phyloP scores from a whole-genome alignment of 352 stramenopile genomes.

The Blastocystis sp. region DNA sequence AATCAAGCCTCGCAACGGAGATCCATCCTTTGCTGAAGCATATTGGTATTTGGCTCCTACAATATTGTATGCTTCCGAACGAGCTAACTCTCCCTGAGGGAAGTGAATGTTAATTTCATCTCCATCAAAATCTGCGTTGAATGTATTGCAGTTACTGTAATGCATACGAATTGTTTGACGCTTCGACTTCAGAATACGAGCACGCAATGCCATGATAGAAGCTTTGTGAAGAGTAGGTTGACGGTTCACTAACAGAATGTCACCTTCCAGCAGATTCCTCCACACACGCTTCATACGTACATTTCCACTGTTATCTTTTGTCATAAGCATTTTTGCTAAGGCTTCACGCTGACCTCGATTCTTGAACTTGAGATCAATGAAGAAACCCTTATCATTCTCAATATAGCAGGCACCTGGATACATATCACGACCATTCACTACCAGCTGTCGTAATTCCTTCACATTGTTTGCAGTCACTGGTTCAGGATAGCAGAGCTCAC shows the following conservation, averaged over 20 bases:
- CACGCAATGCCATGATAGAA: conserved; percentile 97
- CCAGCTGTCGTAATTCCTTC: conserved; percentile 85
- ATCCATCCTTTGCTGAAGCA: conserved; percentile 90
- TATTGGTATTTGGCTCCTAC: conserved; percentile 94
- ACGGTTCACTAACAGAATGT: conserved; percentile 97
- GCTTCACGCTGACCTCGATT: conserved; percentile 82
- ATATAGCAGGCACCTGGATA: conserved; percentile 93
- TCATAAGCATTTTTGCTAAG: conserved; percentile 88
- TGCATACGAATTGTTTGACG: conserved; percentile 99
- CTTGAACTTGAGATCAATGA: conserved; percentile 88
- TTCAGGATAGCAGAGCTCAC: conserved; percentile 91
- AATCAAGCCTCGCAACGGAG: conserved; percentile 92
- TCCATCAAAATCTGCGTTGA: conserved; percentile 99
- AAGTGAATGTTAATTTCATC: conserved; percentile 99
- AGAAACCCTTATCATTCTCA: conserved; percentile 81
- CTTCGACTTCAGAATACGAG: conserved; percentile 83
- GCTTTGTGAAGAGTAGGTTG: conserved; percentile 99
- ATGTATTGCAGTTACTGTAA: conserved; percentile 99
- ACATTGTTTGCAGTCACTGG: conserved; percentile 95
- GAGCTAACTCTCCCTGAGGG: conserved; percentile 87
- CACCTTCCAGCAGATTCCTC: conserved; percentile 89
- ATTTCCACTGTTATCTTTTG: conserved; percentile 64
- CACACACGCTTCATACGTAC: conserved; percentile 85
- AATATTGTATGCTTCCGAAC: conserved; percentile 92
- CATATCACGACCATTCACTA: conserved; percentile 86